Base-by-base conservation (phyloP, 495 filamentous ascomycete species). In the Podospora pseudoanserina region DNA sequence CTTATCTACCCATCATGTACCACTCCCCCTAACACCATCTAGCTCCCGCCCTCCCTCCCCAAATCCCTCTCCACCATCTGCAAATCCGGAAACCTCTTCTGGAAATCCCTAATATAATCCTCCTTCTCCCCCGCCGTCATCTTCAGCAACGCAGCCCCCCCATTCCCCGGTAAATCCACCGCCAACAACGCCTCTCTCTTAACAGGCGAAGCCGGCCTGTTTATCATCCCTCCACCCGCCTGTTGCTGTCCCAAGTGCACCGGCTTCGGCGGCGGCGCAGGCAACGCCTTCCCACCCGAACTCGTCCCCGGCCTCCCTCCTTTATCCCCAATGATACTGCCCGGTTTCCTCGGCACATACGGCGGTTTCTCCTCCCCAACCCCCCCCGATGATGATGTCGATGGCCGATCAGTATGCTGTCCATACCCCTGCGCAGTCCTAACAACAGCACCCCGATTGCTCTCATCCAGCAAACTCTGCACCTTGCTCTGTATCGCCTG, bases 361-460 rank as follows among this genome's bases (percentile, higher is more conserved):
- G 74, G 75, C 23, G 74, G 75, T 19, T 67, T 57, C 18, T 70
- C 73, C 1, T 70, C 70, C 59, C 23, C 23, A 23, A 68, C 73
- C 4, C 44, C 39, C 6, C 39, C 15, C 2, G 13, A 11, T 3
- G 39, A 11, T 3, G 39, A 62, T 5, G 57, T 32, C 20, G 70
- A 15, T 71, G 71, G 9, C 70, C 62, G 67, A 65, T 94, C 90
- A 5, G 93, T 91, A 75, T 87, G 97, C 62, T 86, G 87, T 16
- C 95, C 95, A 77, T 97, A 98, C 7, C 93, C 95, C 67, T 92
- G 88, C 3, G 92, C 93, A 1, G 93, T 95, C 73, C 90, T 90
- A 16, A 86, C 83, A 7, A 86, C 80, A 58, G 85, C 79, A 6
- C 83, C 79, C 71, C 87, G 87, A 60, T 83, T 85, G 65, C 87